A percentile compares a stretch with the other conserved stretches of the same genome.
Conservation (phyloP, 1,139 yeast species). For the Kurtzmaniella quercitrusa region DNA sequence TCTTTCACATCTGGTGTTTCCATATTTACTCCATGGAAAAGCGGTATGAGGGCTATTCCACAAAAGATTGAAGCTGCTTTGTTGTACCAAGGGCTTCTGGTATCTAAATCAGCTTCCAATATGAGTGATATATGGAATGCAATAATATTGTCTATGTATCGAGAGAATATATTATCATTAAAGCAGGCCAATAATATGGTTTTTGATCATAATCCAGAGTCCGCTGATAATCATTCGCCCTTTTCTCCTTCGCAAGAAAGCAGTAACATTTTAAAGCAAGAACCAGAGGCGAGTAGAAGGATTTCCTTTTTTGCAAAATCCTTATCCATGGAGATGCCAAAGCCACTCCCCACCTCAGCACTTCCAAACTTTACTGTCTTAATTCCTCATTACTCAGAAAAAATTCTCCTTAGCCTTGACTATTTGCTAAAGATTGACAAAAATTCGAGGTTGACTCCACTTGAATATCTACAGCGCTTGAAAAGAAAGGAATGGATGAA, state of each 20-base stretch:
- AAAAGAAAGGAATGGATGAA: slow-evolving; percentile 73
- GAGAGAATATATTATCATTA: slow-evolving; percentile 72
- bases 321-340: slow-evolving; percentile 70
- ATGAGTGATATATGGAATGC: slow-evolving; percentile 82
- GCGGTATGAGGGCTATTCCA: slow-evolving; percentile 70
- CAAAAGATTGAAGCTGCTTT: slow-evolving; percentile 67
- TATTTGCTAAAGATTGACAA: slow-evolving; percentile 64
- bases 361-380: slow-evolving; percentile 82
- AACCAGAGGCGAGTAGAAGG: slow-evolving; percentile 76
- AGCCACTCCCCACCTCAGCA: slow-evolving; percentile 64
- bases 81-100: slow-evolving; percentile 33
- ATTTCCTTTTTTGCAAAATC: slow-evolving; percentile 88
- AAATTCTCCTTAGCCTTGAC: slow-evolving; percentile 56
- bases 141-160: slow-evolving; percentile 66
- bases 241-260: slow-evolving; percentile 79
- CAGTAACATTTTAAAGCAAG: slow-evolving; percentile 42
- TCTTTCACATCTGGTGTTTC: slow-evolving; percentile 77
- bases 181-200: slow-evolving; percentile 63
- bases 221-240: slow-evolving; percentile 38
- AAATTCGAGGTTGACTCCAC: slow-evolving; percentile 57
- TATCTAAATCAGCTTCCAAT: slow-evolving; percentile 19
- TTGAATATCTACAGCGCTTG: slow-evolving; percentile 70
- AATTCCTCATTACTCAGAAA: slow-evolving; percentile 83
- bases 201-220: slow-evolving; percentile 44
- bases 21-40: slow-evolving; percentile 83